Base-by-base conservation (phyloP, 2,329 filamentous ascomycete genomes). In the Metarhizium guizhouense region DNA sequence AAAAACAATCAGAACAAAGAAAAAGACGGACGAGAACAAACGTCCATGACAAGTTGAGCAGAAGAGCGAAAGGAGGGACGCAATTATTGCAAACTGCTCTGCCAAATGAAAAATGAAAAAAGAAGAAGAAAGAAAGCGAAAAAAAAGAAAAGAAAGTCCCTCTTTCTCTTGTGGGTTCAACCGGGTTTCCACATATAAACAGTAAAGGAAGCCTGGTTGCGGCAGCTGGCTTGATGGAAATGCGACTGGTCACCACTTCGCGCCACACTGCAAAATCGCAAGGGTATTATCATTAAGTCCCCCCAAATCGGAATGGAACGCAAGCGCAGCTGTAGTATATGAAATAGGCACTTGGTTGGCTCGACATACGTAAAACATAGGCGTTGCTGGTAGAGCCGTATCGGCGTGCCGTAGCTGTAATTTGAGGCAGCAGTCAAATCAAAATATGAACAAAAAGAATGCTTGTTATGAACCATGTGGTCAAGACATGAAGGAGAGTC, bases 381-480 rank as follows among this genome's bases (percentile, higher is more conserved):
- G 10, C n/a, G 11, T 20, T 8, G 18, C 16, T 45, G 7, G 18
- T 20, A 40, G 38, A 40, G 32, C 38, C 38, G 38, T 11, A 5
- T 13, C 42, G 42, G 6, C n/a, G n/a, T 45, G n/a, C 42, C 6
- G 6, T 18, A 16, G n/a, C 4, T 4, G 6, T 20, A 45, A 20
- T 14, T 7, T 11, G 6, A 29, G 45, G 18, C 20, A 25, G 8
- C 13, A 16, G 14, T 14, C 8, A 29, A 30, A 29, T 29, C 4
- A 30, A 14, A 47, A 38, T 30, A 6, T 34, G 34, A 49, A 54
- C 52, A 53, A 58, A 58, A 47, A 14, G 45, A 57, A 56, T 53
- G 40, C n/a, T 20, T 32, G 30, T 42, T 45, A 25, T 18, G 18
- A 34, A 32, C 16, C 13, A 10, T 47, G 29, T 30, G n/a, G 8